Evolutionary conservation across 148 eudicot genomes (phyloP), one percentile per base, ranked within the genome.

Genomic region (Rhododendron mucronatum): DNA sequence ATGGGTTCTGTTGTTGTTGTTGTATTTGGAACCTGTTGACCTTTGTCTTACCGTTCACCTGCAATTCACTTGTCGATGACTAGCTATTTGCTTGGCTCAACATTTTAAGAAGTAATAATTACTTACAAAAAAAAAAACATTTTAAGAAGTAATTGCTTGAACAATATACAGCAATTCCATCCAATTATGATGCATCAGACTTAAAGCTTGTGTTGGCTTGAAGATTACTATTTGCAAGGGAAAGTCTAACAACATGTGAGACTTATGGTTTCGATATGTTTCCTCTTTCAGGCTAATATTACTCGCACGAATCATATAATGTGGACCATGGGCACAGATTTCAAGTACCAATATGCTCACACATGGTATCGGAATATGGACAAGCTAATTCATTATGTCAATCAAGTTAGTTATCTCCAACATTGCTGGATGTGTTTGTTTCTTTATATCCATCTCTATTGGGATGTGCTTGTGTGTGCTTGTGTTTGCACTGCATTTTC

Each of bases 241-340:
- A 53, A 51, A 5, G 21, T 69, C 84, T 28, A 57, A 59, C 12
- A 33, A 59, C 26, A 2, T 39, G 55, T n/a, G 55, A 23, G 78
- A 53, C 71, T 79, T 51, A 35, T 48, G 55, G 41, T 82, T 39
- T 50, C 41, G 53, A 30, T 77, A 18, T 87, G 57, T 84, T 69
- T 83, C 82, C 83, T 74, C 59, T 85, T 75, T 80, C 96, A 97
- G 99, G 98, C 99, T 80, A 95, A 97, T 83, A 93, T 97, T 78
- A 97, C 99, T 86, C 92, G 98, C 77, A 91, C 98, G 61, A 93
- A 95, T 91, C 99, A 97, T 87, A 84, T 97, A 84, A 97, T 97
- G 99, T 97, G 93, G 93, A 97, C 99, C 28, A 97, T 97, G 99
- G 99, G 99, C 87, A 93, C 98, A 61, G 99, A 97, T 88, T 97